These are phyloP conservation scores for Tremella fuciformis DNA, from an alignment of 768 basidiomycete species.

Conservation along the genomic window DNA sequence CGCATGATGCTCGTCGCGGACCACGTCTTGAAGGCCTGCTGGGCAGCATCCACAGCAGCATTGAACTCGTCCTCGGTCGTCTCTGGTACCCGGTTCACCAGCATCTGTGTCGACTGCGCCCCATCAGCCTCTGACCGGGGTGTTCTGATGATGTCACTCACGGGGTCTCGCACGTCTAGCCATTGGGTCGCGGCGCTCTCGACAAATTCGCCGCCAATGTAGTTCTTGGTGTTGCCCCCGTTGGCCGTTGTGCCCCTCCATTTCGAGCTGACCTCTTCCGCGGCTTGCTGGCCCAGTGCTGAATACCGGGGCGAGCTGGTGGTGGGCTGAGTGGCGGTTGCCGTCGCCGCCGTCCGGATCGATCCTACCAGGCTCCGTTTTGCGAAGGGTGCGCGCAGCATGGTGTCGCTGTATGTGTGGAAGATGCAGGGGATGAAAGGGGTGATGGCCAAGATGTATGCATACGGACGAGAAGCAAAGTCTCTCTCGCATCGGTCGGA, in stretches of 20 bases:
- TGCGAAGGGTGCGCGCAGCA: constrained; percentile 10
- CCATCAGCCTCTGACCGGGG: background rate
- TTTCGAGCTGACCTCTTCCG: constrained; percentile 36
- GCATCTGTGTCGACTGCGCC: constrained; percentile 76
- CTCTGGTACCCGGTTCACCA: constrained; percentile 86
- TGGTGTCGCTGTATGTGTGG: background rate
- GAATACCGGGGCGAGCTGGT: constrained; percentile 15
- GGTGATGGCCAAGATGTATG: background rate
- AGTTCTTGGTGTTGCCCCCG: constrained; percentile 87
- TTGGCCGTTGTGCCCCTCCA: constrained; percentile 86
- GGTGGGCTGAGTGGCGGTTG: constrained; percentile 2
- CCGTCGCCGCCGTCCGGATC: constrained; percentile 4
- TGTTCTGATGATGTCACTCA: constrained; percentile 53
- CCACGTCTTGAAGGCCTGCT: constrained; percentile 84
- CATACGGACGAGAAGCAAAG: too few relatives aligned
- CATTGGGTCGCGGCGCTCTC: constrained; percentile 74
- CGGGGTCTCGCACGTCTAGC: constrained; percentile 87
- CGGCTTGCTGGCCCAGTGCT: constrained; percentile 24
- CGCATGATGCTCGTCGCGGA: constrained; percentile 76
- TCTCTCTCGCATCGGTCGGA: too few relatives aligned
- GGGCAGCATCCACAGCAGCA: constrained; percentile 76
- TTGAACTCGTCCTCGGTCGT: constrained; percentile 77
- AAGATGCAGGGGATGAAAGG: background rate
- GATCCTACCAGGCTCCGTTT: constrained; percentile 3
- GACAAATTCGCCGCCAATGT: constrained; percentile 82